These are phyloP conservation scores for Polytrichum commune DNA, from an alignment of 225 moss, liverwort and hornwort species.

Conservation along the genomic window DNA sequence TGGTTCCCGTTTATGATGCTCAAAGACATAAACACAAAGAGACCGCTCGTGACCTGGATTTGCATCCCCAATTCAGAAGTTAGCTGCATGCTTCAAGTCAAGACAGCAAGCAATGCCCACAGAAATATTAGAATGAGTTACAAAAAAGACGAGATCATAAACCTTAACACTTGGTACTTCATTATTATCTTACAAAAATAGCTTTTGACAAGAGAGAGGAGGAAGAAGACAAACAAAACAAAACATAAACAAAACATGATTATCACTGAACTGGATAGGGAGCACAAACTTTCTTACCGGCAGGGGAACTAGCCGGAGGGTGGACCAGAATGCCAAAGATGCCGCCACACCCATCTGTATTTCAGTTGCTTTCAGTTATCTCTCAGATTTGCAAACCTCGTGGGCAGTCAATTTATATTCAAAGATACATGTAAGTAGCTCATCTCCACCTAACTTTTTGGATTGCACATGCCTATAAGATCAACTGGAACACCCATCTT, in stretches of 20 bases:
- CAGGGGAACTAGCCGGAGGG: slow-evolving; percentile 64
- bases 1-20: slow-evolving; percentile 67
- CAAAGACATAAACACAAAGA: slow-evolving; percentile 72
- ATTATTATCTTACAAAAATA: neutral
- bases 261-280: neutral
- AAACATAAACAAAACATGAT: neutral
- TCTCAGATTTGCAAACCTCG: neutral
- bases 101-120: neutral
- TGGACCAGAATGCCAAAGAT: slow-evolving; percentile 58
- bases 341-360: slow-evolving; percentile 60
- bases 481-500: neutral
- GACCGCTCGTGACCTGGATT: slow-evolving; percentile 67
- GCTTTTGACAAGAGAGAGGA: neutral
- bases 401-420: neutral
- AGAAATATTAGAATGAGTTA: too few species aligned
- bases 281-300: slow-evolving; percentile 30
- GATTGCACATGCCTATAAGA: too few species aligned
- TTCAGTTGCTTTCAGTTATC: neutral
- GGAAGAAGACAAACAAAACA: neutral
- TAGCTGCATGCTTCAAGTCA: neutral
- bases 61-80: slow-evolving; percentile 3
- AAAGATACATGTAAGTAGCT: neutral
- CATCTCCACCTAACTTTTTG: too few species aligned
- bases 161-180: too few species aligned
- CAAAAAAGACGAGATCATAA: too few species aligned